A percentile compares a stretch with the other conserved stretches of the same genome.
Evolutionary conservation across 192 early-diverging fungal species (phyloP).

Genomic region (Dissophora ornata): DNA sequence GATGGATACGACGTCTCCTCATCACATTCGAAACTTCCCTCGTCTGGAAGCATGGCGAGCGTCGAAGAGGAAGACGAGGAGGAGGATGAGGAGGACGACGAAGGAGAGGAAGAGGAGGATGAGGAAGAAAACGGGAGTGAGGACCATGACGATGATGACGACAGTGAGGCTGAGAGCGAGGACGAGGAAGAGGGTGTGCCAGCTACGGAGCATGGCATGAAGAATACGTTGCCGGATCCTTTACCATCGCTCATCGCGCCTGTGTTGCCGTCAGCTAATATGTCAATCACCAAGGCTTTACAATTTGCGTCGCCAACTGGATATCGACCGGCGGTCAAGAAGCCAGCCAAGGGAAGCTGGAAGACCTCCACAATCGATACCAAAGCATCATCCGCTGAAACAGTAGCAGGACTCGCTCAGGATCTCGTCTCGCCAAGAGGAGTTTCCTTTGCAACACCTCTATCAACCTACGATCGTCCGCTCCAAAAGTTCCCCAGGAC

Average conservation of each 20-base stretch:
- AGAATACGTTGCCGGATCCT: too few species aligned
- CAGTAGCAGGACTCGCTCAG: neutral
- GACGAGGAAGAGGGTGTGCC: too few species aligned
- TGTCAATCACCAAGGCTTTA: slow-evolving; percentile 26
- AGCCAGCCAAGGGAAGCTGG: slow-evolving; percentile 44
- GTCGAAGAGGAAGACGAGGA: slow-evolving; percentile 38
- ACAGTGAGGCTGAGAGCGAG: neutral
- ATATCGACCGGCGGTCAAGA: slow-evolving; percentile 46
- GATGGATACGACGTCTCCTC: neutral
- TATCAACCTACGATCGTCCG: slow-evolving; percentile 34
- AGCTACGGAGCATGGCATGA: too few species aligned
- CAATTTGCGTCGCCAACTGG: slow-evolving; percentile 44
- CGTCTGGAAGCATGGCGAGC: slow-evolving; percentile 33
- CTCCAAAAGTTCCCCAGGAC: slow-evolving; percentile 52
- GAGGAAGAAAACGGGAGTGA: slow-evolving; percentile 4
- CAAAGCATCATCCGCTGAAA: neutral
- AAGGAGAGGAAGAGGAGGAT: neutral
- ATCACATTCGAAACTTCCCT: slow-evolving; percentile 6
- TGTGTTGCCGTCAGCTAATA: neutral
- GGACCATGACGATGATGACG: slow-evolving; percentile 4
- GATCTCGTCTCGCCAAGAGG: slow-evolving; percentile 28
- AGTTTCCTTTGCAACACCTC: slow-evolving; percentile 38
- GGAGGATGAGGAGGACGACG: slow-evolving; percentile 34
- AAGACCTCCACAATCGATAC: slow-evolving; percentile 4
- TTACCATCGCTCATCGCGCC: too few species aligned